Base-by-base conservation (phyloP, 2,329 filamentous ascomycete species). In the Lecanicillium sp. region DNA sequence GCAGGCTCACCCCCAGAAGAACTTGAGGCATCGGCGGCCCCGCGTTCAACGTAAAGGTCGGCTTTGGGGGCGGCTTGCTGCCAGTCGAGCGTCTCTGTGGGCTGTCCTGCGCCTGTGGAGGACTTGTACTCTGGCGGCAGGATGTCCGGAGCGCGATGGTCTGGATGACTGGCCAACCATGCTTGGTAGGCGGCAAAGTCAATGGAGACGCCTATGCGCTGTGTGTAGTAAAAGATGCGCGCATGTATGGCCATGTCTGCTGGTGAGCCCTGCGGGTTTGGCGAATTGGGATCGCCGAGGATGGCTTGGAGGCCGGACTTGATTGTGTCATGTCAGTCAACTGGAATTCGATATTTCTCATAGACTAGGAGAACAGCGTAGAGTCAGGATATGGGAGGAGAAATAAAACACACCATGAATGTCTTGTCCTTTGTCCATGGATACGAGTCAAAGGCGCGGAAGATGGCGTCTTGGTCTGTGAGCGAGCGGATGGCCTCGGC, bases 131-230 rank as follows among this genome's bases (percentile, higher is more conserved):
- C 55, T 12, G 57, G 50, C 9, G 63, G 62, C 17, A 65, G 51
- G 40, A 62, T 49, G 43, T 64, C 54, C 9, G 60, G 62, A 4
- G 58, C 41, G 0, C 43, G 44, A 40, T 65, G 56, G 4, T 55
- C 50, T 1, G 59, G 55, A 35, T 62, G 49, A 15, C 44, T 37
- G 17, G 56, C 56, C 12, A 79, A 60, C 77, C 84, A 88, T 22
- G 65, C 57, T 54, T 81, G 80, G 63, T 89, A 92, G 36, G 63
- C 62, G 38, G 74, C 62, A 48, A 83, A 85, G 54, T 86, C 74
- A 45, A 90, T 72, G 14, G 69, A 55, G 31, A 69, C 62, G 42
- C 64, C 65, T 35, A 70, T 62, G 14, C 64, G 59, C 45, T 65
- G 68, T 31, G 67, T 59, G 55, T 79, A 83, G 61, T 84, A 87